A percentile compares a stretch with the other conserved stretches of the same genome.
These are phyloP conservation scores for Protea cynaroides DNA, from an alignment of 164 flowering plant species.

Conservation along the genomic window DNA sequence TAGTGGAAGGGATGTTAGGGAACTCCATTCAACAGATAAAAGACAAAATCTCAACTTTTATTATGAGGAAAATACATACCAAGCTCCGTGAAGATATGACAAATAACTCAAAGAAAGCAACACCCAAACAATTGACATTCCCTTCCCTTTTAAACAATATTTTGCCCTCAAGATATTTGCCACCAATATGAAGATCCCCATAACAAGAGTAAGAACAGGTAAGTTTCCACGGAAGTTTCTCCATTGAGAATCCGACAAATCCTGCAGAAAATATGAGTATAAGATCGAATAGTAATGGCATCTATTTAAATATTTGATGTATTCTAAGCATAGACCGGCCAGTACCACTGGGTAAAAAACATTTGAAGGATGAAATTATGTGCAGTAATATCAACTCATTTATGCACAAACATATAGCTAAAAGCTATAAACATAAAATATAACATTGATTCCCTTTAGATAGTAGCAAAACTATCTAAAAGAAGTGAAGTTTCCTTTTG, in stretches of 20 bases:
- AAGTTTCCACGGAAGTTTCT: conserved; percentile 86
- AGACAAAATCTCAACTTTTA: neutral
- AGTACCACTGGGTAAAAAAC: no score
- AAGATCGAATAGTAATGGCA: neutral
- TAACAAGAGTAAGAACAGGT: conserved; percentile 60
- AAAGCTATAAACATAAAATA: no score
- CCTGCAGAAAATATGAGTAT: conserved; percentile 34
- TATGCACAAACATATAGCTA: no score
- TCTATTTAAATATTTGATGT: neutral
- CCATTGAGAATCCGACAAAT: conserved; percentile 94
- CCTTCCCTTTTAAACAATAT: conserved; percentile 47
- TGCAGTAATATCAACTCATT: no score
- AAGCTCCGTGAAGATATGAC: conserved; percentile 82
- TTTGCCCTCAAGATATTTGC: conserved; percentile 41
- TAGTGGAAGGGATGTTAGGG: conserved; percentile 2
- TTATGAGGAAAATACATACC: conserved; percentile 35
- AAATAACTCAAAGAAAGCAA: conserved; percentile 65
- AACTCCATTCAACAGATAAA: neutral
- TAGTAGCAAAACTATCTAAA: no score
- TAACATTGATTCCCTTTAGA: no score
- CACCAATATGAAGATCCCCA: conserved; percentile 50
- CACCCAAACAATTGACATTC: conserved; percentile 81
- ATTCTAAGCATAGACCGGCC: neutral
- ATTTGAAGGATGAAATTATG: no score
- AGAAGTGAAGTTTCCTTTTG: no score